phyloP scores from a whole-genome alignment of 192 early-diverging fungal species.

The Dimargaris verticillata region DNA sequence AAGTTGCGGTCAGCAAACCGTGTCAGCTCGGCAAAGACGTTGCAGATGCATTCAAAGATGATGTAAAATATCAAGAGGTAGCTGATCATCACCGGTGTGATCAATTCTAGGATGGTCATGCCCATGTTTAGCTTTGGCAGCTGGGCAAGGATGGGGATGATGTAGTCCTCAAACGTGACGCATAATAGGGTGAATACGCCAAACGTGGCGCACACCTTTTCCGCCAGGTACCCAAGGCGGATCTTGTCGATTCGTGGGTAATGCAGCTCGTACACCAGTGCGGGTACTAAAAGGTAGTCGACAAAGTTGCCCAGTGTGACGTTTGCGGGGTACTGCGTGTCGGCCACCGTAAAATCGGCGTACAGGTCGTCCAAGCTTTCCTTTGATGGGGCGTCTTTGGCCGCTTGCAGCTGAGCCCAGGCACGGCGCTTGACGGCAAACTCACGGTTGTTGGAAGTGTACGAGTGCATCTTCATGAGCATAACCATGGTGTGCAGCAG shows the following conservation, averaged over 20 bases:
- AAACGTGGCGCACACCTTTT: constrained; percentile 59
- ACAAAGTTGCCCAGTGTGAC: constrained; percentile 66
- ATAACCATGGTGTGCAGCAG: constrained; percentile 75
- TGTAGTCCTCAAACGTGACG: constrained; percentile 72
- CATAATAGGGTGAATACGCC: constrained; percentile 70
- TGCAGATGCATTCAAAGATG: constrained; percentile 93
- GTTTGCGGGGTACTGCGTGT: constrained; percentile 56
- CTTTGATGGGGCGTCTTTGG: constrained; percentile 11
- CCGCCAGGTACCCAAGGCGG: constrained; percentile 72
- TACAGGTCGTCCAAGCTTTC: constrained; percentile 24
- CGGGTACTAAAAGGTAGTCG: constrained; percentile 76
- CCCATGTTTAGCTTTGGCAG: constrained; percentile 38
- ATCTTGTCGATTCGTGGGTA: constrained; percentile 79
- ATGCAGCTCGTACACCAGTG: constrained; percentile 83
- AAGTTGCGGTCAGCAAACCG: constrained; percentile 91
- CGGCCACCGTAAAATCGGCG: constrained; percentile 33
- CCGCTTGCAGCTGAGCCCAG: constrained; percentile 18
- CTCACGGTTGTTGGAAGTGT: constrained; percentile 63
- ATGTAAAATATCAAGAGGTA: constrained; percentile 88
- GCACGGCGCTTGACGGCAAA: constrained; percentile 31
- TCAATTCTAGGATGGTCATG: constrained; percentile 38
- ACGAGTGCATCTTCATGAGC: constrained; percentile 96
- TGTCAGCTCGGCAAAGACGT: constrained; percentile 89
- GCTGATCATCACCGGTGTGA: constrained; percentile 81
- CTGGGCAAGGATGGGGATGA: constrained; percentile 58